Evolutionary conservation across 495 filamentous ascomycete species (phyloP), one percentile per base, ranked within the genome.

Genomic region (Evansstolkia leycettana): DNA sequence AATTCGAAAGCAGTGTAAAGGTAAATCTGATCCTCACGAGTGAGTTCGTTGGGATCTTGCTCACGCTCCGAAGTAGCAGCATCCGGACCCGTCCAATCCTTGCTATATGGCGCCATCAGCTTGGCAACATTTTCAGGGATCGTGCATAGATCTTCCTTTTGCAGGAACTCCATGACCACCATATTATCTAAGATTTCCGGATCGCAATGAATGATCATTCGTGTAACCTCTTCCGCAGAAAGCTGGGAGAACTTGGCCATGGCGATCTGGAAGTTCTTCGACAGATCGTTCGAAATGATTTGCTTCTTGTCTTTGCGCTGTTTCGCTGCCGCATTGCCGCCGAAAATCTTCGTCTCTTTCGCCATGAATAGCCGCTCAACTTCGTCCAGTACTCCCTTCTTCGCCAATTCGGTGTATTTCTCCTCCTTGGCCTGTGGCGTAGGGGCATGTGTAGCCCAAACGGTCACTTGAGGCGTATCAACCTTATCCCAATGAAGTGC

Each of bases 401-500:
- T 80, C 19, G 82, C 83, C 33, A 98, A 69, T 46, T 98, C 90
- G 13, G 78, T 76, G 51, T 95, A 96, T 55, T 95, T 93, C 51
- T 92, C 81, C 64, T 98, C 92, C 51, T 85, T 84, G 41, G 76
- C 82, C 51, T 89, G 75, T 10, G 70, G 65, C 6, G 84, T 90
- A 8, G 82, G 80, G 17, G 82, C 75, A 54, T 94, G 84, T 11
- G 75, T 64, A 26, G 90, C 90, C 92, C 92, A 98, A 41, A 96
- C 84, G 23, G 90, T 96, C 25, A 89, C 84, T 52, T 93, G 79
- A 11, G 86, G 83, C 34, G 85, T 70, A 57, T 98, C 90, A 25
- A 98, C 82, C 62, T 98, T 98, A 52, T 98, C 90, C 90, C 90
- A 98, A 64, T 98, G 90, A 41, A 98, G 72, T 24, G 90, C 88